Evolutionary conservation across 441 rosid genomes (phyloP).

Genomic region (Capsella rubella): DNA sequence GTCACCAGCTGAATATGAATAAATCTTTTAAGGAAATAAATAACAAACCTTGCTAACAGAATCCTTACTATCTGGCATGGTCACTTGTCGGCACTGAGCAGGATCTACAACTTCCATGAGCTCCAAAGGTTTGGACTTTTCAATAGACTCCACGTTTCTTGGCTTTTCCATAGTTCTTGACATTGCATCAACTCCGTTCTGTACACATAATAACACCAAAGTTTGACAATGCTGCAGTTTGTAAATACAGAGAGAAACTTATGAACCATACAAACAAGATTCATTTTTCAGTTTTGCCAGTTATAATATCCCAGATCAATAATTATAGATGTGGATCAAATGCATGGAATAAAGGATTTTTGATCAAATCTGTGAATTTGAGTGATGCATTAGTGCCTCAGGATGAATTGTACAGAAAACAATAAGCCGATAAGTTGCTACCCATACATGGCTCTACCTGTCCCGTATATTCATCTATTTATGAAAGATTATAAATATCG

Average conservation of each 20-base stretch:
- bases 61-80: slow-evolving; percentile 48
- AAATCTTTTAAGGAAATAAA: background rate
- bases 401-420: slow-evolving; percentile 7
- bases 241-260: slow-evolving; percentile 6
- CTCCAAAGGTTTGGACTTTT: slow-evolving; percentile 41
- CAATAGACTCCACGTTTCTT: slow-evolving; percentile 41
- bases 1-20: background rate
- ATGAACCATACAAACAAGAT: slow-evolving; percentile 3
- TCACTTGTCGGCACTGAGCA: slow-evolving; percentile 46
- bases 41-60: slow-evolving; percentile 44
- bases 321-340: slow-evolving; percentile 1
- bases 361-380: background rate
- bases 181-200: slow-evolving; percentile 47
- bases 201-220: slow-evolving; percentile 25
- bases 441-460: background rate
- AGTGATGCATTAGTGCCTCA: slow-evolving; percentile 5
- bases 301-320: slow-evolving; percentile 3
- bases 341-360: background rate
- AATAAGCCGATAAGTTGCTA: slow-evolving; percentile 18
- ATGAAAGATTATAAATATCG: slow-evolving; percentile 10
- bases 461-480: slow-evolving; percentile 13
- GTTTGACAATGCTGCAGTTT: slow-evolving; percentile 5
- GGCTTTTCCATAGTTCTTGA: slow-evolving; percentile 46
- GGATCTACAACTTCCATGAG: slow-evolving; percentile 45
- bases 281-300: background rate